Base-by-base conservation (phyloP, 73 alveolate species). In the Durusdinium trenchii region DNA sequence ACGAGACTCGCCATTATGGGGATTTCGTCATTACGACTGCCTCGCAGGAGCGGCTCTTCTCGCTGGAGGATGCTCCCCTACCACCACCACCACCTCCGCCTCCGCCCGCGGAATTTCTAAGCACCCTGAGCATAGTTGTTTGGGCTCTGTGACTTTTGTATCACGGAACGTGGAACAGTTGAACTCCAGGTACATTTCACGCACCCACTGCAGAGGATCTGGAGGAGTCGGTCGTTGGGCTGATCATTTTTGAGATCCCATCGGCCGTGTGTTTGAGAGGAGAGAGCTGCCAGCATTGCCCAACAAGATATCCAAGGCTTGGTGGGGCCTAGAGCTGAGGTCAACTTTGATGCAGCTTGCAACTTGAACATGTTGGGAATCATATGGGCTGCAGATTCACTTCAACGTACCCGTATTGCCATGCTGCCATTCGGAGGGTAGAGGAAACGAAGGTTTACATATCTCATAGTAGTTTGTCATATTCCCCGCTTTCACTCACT, bases 91-190 rank as follows among this genome's bases (percentile, higher is more conserved):
- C 97, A 10, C 86, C 73, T 7, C 97, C 78, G 3, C 97, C 86
- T 4, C 96, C 96, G 36, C 96, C 96, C 14, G 86, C 96, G 10
- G 64, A 81, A 48, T 81, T 81, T 67, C 50, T 81, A 67, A 81
- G 91, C n/a, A n/a, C n/a, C n/a, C n/a, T n/a, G n/a, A n/a, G n/a
- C n/a, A n/a, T n/a, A n/a, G n/a, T n/a, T n/a, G n/a, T 50, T 48
- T 6, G 91, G 91, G 69, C 67, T 67, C 48, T 67, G 48, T 3
- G 10, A 47, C 32, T 6, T 40, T 23, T 4, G 78, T 40, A 9
- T 9, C 20, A 26, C 32, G 78, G 43, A 23, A 62, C 9, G 38
- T 23, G 16, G 20, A 5, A 12, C 78, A n/a, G 50, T n/a, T 14
- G n/a, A 36, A 43, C 48, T 51, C 43, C 64, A 87, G 95, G 95